Percentiles rank a stretch among this genome's conserved stretches.
Evolutionary conservation across 768 basidiomycete genomes (phyloP).

Genomic region (Boletus rubescentipes): DNA sequence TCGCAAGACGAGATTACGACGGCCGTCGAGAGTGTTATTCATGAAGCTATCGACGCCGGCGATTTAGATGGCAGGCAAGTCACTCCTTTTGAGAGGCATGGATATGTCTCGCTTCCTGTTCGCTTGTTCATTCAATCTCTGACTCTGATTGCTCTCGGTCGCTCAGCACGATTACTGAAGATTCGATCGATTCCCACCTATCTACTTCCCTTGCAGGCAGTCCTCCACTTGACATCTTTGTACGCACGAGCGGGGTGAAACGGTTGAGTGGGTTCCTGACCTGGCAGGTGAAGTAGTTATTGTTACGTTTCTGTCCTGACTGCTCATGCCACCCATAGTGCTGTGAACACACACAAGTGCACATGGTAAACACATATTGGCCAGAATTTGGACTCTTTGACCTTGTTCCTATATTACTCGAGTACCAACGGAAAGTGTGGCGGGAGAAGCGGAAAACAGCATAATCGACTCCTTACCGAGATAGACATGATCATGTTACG

Average conservation of each 20-base stretch:
- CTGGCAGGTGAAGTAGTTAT: constrained; percentile 73
- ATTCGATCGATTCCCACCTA: constrained; percentile 64
- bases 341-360: constrained; percentile 80
- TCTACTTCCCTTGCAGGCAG: constrained; percentile 64
- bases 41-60: constrained; percentile 33
- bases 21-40: constrained; percentile 50
- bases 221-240: constrained; percentile 84
- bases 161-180: constrained; percentile 56
- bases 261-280: constrained; percentile 69
- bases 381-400: constrained; percentile 89
- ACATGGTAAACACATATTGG: constrained; percentile 86
- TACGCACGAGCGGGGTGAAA: constrained; percentile 88
- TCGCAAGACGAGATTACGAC: constrained; percentile 89
- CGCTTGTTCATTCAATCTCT: neutral
- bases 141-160: neutral
- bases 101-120: too few species aligned
- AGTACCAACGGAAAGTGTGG: constrained; percentile 83
- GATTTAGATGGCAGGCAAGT: constrained; percentile 29
- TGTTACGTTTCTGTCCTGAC: neutral
- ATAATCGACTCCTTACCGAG: too few species aligned
- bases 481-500: too few species aligned
- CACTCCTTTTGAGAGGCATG: too few species aligned
- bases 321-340: constrained; percentile 46
- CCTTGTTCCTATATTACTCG: constrained; percentile 82
- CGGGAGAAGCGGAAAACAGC: neutral